Evolutionary conservation across 768 basidiomycete species (phyloP), one percentile per base, ranked within the genome.

Genomic region (Mycena epipterygia): DNA sequence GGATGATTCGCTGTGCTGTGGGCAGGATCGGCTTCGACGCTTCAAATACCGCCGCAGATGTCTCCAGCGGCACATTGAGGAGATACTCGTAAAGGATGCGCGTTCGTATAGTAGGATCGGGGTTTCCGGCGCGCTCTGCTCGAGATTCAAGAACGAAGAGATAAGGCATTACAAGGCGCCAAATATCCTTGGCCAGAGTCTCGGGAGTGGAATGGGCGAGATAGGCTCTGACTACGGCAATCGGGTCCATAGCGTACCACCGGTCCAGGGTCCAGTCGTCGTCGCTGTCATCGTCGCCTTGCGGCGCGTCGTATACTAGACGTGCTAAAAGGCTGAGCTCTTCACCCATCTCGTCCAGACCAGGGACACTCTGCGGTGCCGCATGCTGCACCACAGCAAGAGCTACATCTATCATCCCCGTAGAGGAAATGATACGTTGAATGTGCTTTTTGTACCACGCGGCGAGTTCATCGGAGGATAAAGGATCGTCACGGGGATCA

Each of bases 141-240:
- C 93, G 91, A 25, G 95, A 88, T 80, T 98, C 96, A 32, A 99
- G 86, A 27, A 98, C 95, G 74, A 93, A 97, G 0, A 99, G 88
- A 79, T 98, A 99, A 3, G 97, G 97, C 80, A 96, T 86, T 39
- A 97, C 94, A 39, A 98, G 90, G 33, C 86, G 88, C 27, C 86
- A 82, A 46, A 99, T 90, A 74, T 96, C 92, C 49, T 80, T 78
- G 2, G 90, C 86, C 23, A 99, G 76, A 21, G 88, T 88, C 2
- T 87, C 84, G 5, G 92, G 84, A 2, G 89, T 89, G 6, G 96
- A 93, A 78, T 91, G 82, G 5, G 87, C 81, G 13, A 98, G 88
- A 79, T 97, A 98, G 44, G 93, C 92, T 13, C 81, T 81, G 63
- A 99, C 84, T 25, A 95, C 87, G 9, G 89, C 84, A 6, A 85